phyloP scores from a whole-genome alignment of 1,284 basidiomycete genomes.

The Puccinia polysora region DNA sequence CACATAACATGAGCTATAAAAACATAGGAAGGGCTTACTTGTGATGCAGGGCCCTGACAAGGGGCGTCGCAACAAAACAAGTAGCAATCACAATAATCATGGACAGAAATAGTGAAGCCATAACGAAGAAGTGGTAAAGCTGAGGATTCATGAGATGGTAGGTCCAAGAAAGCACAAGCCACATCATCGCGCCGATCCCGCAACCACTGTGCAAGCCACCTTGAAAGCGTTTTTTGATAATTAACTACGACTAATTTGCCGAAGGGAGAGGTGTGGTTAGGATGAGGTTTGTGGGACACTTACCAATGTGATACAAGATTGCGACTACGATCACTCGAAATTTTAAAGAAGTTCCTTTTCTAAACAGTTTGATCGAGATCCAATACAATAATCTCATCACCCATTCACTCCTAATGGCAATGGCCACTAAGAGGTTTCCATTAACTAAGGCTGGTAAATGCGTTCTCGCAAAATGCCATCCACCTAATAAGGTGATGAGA shows the following conservation, averaged over 20 bases:
- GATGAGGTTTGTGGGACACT: not conserved
- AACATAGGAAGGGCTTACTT: slow-evolving; percentile 58
- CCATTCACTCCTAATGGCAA: slow-evolving; percentile 62
- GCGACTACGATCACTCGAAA: slow-evolving; percentile 34
- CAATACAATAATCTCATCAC: slow-evolving; percentile 63
- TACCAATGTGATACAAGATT: slow-evolving; percentile 43
- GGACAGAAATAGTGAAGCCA: slow-evolving; percentile 62
- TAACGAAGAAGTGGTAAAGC: slow-evolving; percentile 58
- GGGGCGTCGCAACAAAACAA: slow-evolving; percentile 64
- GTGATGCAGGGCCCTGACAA: slow-evolving; percentile 69
- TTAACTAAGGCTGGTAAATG: slow-evolving; percentile 64
- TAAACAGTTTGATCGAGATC: slow-evolving; percentile 51
- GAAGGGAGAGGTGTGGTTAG: too few relatives aligned
- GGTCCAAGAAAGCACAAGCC: slow-evolving; percentile 52
- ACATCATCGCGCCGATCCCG: slow-evolving; percentile 63
- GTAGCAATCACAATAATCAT: slow-evolving; percentile 60
- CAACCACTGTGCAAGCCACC: slow-evolving; percentile 72
- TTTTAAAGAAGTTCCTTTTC: slow-evolving; percentile 25
- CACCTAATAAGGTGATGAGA: slow-evolving; percentile 62
- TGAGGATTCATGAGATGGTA: slow-evolving; percentile 64
- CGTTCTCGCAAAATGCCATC: slow-evolving; percentile 62
- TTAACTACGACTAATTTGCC: too few relatives aligned
- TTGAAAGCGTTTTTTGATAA: not conserved
- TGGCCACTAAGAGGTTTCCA: slow-evolving; percentile 60
- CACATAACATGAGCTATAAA: not conserved